phyloP scores from a whole-genome alignment of 73 alveolate genomes.

The Paramecium biaurelia region DNA sequence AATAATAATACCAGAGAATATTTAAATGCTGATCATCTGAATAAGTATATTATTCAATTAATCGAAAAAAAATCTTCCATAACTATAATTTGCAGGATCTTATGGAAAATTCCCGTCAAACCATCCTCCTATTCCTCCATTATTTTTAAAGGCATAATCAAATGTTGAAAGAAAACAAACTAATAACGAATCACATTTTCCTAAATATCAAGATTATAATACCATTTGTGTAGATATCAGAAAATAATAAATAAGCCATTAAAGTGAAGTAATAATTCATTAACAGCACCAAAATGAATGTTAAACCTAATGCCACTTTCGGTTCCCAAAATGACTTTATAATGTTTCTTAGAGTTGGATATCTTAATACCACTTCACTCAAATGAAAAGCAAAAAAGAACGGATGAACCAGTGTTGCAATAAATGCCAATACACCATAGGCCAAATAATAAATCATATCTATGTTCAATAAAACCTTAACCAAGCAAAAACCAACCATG shows the following conservation, averaged over 20 bases:
- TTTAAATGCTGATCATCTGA: slow-evolving; percentile 53
- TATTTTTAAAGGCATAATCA: slow-evolving; percentile 78
- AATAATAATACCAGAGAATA: slow-evolving; percentile 83
- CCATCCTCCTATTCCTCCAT: slow-evolving; percentile 85
- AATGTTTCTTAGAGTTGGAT: slow-evolving; percentile 78
- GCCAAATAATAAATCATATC: slow-evolving; percentile 74
- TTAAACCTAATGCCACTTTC: slow-evolving; percentile 72
- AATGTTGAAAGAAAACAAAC: slow-evolving; percentile 72
- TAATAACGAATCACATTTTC: slow-evolving; percentile 68
- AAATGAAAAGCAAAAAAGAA: slow-evolving; percentile 81
- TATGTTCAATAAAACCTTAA: slow-evolving; percentile 58
- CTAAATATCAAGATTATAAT: neutral
- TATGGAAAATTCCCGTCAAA: slow-evolving; percentile 34
- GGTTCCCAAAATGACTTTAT: slow-evolving; percentile 79
- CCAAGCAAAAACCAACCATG: slow-evolving; percentile 42
- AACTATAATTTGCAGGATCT: slow-evolving; percentile 36
- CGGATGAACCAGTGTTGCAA: slow-evolving; percentile 75
- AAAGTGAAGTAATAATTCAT: slow-evolving; percentile 73
- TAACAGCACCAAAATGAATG: slow-evolving; percentile 71
- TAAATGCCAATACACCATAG: slow-evolving; percentile 68
- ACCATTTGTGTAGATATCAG: slow-evolving; percentile 54
- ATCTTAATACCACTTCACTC: slow-evolving; percentile 75
- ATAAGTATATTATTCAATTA: slow-evolving; percentile 54
- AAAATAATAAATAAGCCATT: slow-evolving; percentile 63
- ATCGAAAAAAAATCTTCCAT: slow-evolving; percentile 62